Evolutionary conservation across 257 asterid genomes (phyloP).

Genomic region (Solanum clarkiae): DNA sequence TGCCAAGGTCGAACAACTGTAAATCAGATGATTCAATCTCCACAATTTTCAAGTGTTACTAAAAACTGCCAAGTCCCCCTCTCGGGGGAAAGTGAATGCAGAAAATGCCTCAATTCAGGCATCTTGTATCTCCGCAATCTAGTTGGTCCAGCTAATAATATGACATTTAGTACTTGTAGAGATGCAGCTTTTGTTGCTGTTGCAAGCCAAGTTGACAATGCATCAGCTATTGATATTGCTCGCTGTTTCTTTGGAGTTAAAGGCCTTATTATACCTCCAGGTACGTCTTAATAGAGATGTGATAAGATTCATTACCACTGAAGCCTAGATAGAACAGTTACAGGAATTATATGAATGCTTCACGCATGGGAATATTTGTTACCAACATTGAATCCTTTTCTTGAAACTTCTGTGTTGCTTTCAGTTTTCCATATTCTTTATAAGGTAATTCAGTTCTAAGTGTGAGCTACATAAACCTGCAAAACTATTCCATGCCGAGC

Average conservation of each 20-base stretch:
- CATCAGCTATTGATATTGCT: constrained; percentile 45
- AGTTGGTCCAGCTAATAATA: constrained; percentile 58
- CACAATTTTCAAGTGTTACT: constrained; percentile 43
- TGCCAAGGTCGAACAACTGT: constrained; percentile 78
- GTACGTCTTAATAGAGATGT: constrained; percentile 12
- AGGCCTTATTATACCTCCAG: constrained; percentile 46
- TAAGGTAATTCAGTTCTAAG: neutral
- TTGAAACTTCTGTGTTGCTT: neutral
- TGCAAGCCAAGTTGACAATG: constrained; percentile 67
- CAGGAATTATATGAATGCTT: neutral
- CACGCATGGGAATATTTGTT: neutral
- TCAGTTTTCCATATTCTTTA: neutral
- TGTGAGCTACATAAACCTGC: neutral
- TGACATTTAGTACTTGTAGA: constrained; percentile 80
- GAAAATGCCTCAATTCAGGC: constrained; percentile 73
- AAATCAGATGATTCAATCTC: constrained; percentile 61
- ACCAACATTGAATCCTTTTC: neutral
- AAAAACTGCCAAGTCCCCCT: constrained; percentile 55
- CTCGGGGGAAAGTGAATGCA: constrained; percentile 36
- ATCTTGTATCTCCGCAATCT: constrained; percentile 67
- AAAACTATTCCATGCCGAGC: neutral
- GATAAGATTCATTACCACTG: neutral
- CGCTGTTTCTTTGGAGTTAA: constrained; percentile 84
- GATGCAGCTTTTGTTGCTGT: constrained; percentile 84
- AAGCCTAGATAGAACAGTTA: neutral